Conservation (phyloP, 257 asterid genomes). For the Ehretia macrophylla region DNA sequence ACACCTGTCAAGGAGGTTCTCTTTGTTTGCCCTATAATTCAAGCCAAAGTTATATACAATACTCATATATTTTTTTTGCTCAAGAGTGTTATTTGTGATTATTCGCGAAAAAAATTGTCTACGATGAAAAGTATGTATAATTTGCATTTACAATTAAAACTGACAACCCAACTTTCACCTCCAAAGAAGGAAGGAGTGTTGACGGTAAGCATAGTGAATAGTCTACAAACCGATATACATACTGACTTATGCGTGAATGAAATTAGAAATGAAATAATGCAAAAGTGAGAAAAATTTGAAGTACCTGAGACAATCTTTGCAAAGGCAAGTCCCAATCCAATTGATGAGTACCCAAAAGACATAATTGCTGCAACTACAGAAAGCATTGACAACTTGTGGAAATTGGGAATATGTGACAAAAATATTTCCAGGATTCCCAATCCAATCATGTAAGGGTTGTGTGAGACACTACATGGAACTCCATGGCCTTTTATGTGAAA, state of each 20-base stretch:
- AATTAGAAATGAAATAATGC: no score
- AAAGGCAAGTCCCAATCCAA: constrained; percentile 60
- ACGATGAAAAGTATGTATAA: no score
- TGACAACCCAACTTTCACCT: no score
- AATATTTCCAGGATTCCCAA: constrained; percentile 52
- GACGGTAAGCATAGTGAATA: no score
- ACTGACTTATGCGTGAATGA: no score
- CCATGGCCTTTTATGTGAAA: constrained; percentile 48
- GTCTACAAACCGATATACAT: no score
- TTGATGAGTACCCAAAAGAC: constrained; percentile 63
- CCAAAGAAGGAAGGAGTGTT: no score
- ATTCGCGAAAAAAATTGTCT: no score
- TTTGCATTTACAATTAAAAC: no score
- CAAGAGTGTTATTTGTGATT: no score
- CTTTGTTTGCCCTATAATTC: constrained; percentile 34
- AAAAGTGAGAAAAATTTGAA: not conserved
- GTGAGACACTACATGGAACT: constrained; percentile 31
- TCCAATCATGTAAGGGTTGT: constrained; percentile 55
- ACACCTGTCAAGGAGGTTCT: constrained; percentile 49
- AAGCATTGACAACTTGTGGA: constrained; percentile 52
- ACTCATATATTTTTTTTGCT: no score
- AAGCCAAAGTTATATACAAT: no score
- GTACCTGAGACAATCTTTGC: constrained; percentile 51
- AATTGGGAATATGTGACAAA: constrained; percentile 63
- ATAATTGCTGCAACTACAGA: constrained; percentile 60